phyloP scores from a whole-genome alignment of 352 stramenopile genomes.

The Globisporangium iwayamae region DNA sequence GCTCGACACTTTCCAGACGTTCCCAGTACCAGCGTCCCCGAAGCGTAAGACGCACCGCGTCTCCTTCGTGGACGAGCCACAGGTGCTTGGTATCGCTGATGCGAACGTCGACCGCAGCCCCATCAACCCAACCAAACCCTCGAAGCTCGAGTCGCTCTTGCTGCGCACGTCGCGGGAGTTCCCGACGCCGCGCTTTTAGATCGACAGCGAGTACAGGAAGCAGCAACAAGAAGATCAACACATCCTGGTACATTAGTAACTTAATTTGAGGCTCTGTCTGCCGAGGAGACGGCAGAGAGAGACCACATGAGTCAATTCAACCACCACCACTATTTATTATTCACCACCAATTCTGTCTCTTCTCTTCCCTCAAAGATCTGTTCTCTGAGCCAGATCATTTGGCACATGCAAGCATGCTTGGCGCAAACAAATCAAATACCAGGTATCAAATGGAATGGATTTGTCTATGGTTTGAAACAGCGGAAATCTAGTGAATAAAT shows the following conservation, averaged over 20 bases:
- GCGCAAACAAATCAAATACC: not conserved
- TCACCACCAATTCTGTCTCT: conserved; percentile 1
- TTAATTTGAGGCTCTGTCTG: conserved; percentile 13
- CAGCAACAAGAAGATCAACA: conserved; percentile 1
- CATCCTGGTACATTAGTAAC: conserved; percentile 12
- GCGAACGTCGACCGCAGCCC: conserved; percentile 69
- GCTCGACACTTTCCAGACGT: conserved; percentile 57
- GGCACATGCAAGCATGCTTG: not conserved
- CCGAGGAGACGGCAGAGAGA: conserved; percentile 9
- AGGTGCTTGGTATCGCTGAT: conserved; percentile 73
- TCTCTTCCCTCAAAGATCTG: not conserved
- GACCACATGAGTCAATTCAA: conserved; percentile 3
- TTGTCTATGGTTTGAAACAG: conserved; percentile 10
- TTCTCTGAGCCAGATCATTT: not conserved
- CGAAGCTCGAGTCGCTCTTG: conserved; percentile 79
- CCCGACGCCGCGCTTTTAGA: conserved; percentile 68
- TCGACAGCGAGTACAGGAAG: not conserved
- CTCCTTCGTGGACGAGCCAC: conserved; percentile 56
- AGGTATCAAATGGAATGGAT: not conserved
- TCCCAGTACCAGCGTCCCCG: conserved; percentile 8
- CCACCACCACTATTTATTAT: conserved; percentile 19
- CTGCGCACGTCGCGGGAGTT: conserved; percentile 83
- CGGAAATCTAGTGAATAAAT: conserved; percentile 1
- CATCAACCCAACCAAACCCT: conserved; percentile 71
- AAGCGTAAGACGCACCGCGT: conserved; percentile 47